Evolutionary conservation across 2,329 filamentous ascomycete genomes (phyloP).

Genomic region (Alternaria incomplexa): DNA sequence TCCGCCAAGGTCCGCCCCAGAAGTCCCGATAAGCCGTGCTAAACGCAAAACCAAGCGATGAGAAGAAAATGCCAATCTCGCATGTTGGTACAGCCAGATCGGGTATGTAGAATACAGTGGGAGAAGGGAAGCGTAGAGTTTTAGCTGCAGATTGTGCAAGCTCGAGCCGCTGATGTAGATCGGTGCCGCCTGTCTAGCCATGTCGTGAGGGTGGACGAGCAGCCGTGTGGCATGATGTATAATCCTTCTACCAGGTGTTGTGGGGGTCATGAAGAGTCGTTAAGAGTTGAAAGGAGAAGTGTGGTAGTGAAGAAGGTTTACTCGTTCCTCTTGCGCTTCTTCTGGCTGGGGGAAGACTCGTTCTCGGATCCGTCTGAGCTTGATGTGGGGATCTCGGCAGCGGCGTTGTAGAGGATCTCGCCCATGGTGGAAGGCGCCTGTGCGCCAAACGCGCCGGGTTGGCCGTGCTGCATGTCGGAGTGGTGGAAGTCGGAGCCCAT

Average conservation of each 20-base stretch:
- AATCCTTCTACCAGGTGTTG: slow-evolving; percentile 35
- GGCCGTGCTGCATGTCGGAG: slow-evolving; percentile 53
- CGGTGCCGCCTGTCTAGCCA: slow-evolving; percentile 40
- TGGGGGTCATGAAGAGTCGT: slow-evolving; percentile 46
- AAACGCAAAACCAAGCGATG: slow-evolving; percentile 27
- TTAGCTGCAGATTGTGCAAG: slow-evolving; percentile 28
- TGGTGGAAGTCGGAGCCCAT: slow-evolving; percentile 66
- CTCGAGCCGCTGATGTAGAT: slow-evolving; percentile 29
- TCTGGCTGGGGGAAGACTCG: slow-evolving; percentile 52
- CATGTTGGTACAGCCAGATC: slow-evolving; percentile 21
- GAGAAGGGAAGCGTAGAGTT: slow-evolving; percentile 32
- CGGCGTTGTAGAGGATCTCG: slow-evolving; percentile 48
- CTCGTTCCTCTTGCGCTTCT: slow-evolving; percentile 74
- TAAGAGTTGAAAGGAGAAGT: slow-evolving; percentile 35
- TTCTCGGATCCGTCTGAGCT: slow-evolving; percentile 47
- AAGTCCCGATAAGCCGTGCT: slow-evolving; percentile 32
- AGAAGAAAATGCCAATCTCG: slow-evolving; percentile 28
- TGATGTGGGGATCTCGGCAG: slow-evolving; percentile 44
- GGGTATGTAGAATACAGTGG: slow-evolving; percentile 34
- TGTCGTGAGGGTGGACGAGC: slow-evolving; percentile 40
- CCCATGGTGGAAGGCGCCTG: slow-evolving; percentile 48
- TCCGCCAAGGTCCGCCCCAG: slow-evolving; percentile 15
- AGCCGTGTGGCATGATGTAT: slow-evolving; percentile 31
- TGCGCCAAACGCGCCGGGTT: slow-evolving; percentile 36
- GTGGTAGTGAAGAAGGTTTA: slow-evolving; percentile 39